phyloP scores from a whole-genome alignment of 2,329 filamentous ascomycete genomes.

The Simplicillium sp. region DNA sequence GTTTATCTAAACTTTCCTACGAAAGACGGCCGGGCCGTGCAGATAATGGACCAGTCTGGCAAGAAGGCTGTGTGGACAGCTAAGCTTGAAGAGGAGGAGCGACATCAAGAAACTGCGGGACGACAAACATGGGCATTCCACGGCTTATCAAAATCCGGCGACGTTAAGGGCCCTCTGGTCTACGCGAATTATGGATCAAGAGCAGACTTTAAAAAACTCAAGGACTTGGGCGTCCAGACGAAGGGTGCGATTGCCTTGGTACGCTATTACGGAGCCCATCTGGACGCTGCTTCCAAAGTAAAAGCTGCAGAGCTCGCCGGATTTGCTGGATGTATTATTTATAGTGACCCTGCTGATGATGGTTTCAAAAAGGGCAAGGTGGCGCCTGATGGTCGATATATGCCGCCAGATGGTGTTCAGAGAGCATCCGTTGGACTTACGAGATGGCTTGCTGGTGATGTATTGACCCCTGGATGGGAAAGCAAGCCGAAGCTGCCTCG shows the following conservation, averaged over 20 bases:
- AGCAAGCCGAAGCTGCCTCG: constrained; percentile 58
- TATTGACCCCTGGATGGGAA: constrained; percentile 82
- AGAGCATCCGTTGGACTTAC: constrained; percentile 71
- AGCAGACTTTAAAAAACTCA: constrained; percentile 69
- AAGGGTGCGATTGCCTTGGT: constrained; percentile 79
- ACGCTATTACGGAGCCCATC: constrained; percentile 65
- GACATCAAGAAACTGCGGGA: constrained; percentile 50
- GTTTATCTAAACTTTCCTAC: constrained; percentile 92
- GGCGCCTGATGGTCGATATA: constrained; percentile 68
- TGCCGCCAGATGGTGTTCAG: constrained; percentile 76
- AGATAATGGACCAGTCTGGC: constrained; percentile 63
- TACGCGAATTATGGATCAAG: constrained; percentile 89
- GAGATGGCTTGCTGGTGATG: constrained; percentile 80
- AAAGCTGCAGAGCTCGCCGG: constrained; percentile 84
- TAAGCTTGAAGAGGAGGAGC: constrained; percentile 68
- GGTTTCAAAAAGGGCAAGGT: constrained; percentile 65
- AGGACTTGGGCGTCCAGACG: constrained; percentile 61
- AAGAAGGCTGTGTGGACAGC: constrained; percentile 64
- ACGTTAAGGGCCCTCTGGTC: constrained; percentile 76
- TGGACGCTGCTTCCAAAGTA: constrained; percentile 70
- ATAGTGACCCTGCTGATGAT: constrained; percentile 81
- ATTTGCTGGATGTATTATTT: constrained; percentile 80
- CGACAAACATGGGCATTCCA: constrained; percentile 76
- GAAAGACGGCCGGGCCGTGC: constrained; percentile 65
- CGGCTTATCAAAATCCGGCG: constrained; percentile 77